These are phyloP conservation scores for Xylaria hypoxylon DNA, from an alignment of 2,329 filamentous ascomycete species.

Conservation along the genomic window DNA sequence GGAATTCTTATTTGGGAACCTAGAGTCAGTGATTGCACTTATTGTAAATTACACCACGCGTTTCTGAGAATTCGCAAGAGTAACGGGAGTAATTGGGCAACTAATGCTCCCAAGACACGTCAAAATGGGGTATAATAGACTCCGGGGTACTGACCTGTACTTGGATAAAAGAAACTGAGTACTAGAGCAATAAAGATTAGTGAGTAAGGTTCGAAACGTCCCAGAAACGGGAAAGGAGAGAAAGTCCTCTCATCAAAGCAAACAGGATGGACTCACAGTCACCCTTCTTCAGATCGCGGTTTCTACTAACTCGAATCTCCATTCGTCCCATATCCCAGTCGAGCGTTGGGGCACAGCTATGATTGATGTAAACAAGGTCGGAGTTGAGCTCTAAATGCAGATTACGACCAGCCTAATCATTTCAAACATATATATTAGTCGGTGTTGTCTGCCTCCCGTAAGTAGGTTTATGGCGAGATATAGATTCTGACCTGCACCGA, in stretches of 20 bases:
- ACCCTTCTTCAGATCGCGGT: conserved; percentile 25
- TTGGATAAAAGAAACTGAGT: conserved; percentile 30
- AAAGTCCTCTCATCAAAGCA: not conserved
- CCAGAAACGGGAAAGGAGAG: not conserved
- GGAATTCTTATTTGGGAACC: conserved; percentile 8
- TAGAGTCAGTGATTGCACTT: conserved; percentile 5
- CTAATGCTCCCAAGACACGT: not conserved
- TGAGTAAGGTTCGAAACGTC: not conserved
- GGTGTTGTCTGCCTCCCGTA: not conserved
- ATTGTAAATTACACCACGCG: not conserved
- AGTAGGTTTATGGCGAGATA: not conserved
- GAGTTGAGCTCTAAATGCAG: conserved; percentile 35
- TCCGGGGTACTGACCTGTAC: conserved; percentile 20
- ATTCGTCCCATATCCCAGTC: conserved; percentile 34
- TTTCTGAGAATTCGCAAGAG: not conserved
- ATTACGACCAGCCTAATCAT: conserved; percentile 18
- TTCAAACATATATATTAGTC: conserved; percentile 13
- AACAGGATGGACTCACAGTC: conserved; percentile 23
- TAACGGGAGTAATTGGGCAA: not conserved
- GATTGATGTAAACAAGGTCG: conserved; percentile 29
- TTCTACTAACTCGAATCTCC: conserved; percentile 28
- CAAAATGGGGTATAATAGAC: not conserved
- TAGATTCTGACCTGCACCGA: conserved; percentile 29
- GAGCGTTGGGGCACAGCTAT: conserved; percentile 32
- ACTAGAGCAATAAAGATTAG: conserved; percentile 7